Evolutionary conservation across 306 rosid genomes (phyloP).

Genomic region (Neltuma alba): DNA sequence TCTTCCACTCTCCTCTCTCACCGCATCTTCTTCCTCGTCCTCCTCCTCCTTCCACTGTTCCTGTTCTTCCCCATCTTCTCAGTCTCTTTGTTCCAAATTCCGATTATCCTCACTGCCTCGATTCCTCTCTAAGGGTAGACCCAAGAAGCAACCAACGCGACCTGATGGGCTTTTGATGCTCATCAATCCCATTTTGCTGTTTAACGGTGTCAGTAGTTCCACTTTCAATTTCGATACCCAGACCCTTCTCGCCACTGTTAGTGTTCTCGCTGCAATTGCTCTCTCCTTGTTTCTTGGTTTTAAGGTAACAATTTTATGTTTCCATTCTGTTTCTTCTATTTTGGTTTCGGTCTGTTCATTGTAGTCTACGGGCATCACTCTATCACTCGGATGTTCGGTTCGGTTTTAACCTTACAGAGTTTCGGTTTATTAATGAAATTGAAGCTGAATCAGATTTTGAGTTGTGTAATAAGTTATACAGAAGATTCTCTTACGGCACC

Average conservation of each 20-base stretch:
- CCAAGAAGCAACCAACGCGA: constrained; percentile 38
- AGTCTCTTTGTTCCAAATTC: background rate
- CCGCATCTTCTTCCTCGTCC: constrained; percentile 11
- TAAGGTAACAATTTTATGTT: constrained; percentile 53
- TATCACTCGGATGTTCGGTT: background rate
- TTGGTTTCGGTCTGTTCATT: constrained; percentile 13
- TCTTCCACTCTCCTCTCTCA: background rate
- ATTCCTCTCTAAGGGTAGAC: constrained; percentile 18
- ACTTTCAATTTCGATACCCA: constrained; percentile 73
- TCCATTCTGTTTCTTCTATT: constrained; percentile 1
- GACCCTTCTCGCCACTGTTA: constrained; percentile 72
- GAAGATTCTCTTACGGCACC: background rate
- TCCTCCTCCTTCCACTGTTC: constrained; percentile 30
- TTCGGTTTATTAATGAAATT: background rate
- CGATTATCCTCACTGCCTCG: constrained; percentile 30
- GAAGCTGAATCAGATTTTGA: background rate
- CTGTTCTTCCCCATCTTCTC: constrained; percentile 40
- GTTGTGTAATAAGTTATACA: background rate
- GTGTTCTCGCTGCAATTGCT: constrained; percentile 86
- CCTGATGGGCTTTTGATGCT: constrained; percentile 46
- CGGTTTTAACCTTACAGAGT: background rate
- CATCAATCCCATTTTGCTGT: constrained; percentile 64
- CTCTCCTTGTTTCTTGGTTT: constrained; percentile 91
- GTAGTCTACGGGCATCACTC: background rate
- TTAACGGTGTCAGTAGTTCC: constrained; percentile 44